Evolutionary conservation across 2,329 filamentous ascomycete species (phyloP).

Genomic region (Aspergillus carbonarius): DNA sequence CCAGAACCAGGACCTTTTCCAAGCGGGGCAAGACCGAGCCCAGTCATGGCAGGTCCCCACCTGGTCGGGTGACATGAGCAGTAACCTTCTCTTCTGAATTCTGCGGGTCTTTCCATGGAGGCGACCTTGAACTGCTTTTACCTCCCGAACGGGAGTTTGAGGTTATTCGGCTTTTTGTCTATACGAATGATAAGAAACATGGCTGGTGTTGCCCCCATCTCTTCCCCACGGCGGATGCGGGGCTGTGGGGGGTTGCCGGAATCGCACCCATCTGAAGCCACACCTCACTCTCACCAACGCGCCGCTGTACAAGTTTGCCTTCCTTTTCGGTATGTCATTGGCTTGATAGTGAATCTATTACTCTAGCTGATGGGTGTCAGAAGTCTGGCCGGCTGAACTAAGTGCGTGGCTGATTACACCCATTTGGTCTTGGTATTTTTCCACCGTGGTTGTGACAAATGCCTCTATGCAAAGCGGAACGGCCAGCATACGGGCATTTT

Average conservation of each 20-base stretch:
- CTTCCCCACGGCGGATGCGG: not conserved
- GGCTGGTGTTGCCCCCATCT: not conserved
- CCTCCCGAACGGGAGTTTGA: not conserved
- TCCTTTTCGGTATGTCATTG: not conserved
- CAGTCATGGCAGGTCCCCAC: conserved; percentile 39
- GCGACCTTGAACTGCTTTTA: not conserved
- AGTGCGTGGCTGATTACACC: not conserved
- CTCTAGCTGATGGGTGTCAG: not conserved
- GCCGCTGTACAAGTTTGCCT: not conserved
- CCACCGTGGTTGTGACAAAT: too few relatives aligned
- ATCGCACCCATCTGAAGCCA: not conserved
- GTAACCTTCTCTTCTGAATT: conserved; percentile 34
- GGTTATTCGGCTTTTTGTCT: not conserved
- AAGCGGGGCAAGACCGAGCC: conserved; percentile 31
- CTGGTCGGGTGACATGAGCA: conserved; percentile 44
- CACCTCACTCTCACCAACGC: not conserved
- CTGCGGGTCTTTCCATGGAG: not conserved
- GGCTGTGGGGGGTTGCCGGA: not conserved
- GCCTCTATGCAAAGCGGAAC: too few relatives aligned
- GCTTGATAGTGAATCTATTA: not conserved
- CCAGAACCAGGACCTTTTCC: conserved; percentile 33
- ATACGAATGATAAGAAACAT: not conserved
- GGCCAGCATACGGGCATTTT: too few relatives aligned
- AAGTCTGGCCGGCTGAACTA: not conserved
- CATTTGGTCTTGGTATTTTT: too few relatives aligned